phyloP scores from a whole-genome alignment of 23 red algal genomes.

The Gracilaria gracilis region DNA sequence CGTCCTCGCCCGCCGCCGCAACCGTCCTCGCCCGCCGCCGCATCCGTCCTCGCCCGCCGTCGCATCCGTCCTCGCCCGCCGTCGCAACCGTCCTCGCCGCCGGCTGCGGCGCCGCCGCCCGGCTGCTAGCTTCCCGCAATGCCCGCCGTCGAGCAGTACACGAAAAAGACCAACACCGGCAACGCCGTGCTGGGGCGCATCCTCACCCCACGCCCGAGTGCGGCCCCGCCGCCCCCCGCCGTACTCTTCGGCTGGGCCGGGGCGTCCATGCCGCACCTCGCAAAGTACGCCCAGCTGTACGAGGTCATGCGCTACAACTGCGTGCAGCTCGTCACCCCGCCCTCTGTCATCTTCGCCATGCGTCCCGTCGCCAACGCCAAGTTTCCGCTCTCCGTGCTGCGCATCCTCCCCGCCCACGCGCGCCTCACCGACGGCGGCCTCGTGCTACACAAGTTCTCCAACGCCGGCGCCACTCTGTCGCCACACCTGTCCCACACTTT shows the following conservation, averaged over 20 bases:
- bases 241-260: conserved; percentile 51
- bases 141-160: conserved; percentile 36
- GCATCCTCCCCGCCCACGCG: conserved; percentile 41
- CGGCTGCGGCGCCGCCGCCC: background rate
- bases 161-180: conserved; percentile 59
- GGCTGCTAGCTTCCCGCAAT: background rate
- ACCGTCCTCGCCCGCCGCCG: no score
- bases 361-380: conserved; percentile 1
- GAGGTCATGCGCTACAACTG: conserved; percentile 53
- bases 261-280: conserved; percentile 20
- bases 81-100: background rate
- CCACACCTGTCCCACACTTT: conserved; percentile 28
- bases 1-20: no score
- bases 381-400: no score
- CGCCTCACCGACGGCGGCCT: conserved; percentile 37
- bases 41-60: no score
- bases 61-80: no score
- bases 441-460: conserved; percentile 58
- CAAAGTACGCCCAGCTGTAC: conserved; percentile 46
- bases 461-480: conserved; percentile 26
- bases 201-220: background rate
- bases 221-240: conserved; percentile 38
- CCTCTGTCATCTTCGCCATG: conserved; percentile 53
- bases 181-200: conserved; percentile 37
- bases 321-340: background rate